Conservation (phyloP, 2,329 filamentous ascomycete genomes). For the Xylaria sp. region DNA sequence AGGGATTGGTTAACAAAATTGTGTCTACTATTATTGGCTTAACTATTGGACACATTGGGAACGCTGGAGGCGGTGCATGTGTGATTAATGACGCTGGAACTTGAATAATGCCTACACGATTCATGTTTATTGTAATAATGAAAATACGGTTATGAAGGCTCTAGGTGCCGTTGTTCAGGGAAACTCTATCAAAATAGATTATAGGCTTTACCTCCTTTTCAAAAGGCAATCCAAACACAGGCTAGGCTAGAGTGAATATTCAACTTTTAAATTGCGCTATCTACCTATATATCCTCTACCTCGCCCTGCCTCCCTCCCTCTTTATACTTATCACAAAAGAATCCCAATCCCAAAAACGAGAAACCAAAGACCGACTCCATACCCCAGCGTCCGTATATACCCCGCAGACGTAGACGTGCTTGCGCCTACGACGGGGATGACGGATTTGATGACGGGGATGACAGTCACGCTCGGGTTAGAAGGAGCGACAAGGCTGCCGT, state of each 20-base stretch:
- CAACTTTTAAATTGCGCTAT: neutral
- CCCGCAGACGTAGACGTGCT: conserved; percentile 4
- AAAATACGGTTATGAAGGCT: neutral
- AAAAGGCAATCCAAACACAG: neutral
- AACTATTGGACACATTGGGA: neutral
- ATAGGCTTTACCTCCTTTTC: neutral
- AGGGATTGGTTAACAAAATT: conserved; percentile 15
- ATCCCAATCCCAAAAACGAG: conserved; percentile 43
- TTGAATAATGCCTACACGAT: neutral
- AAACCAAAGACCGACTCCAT: conserved; percentile 43
- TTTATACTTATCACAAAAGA: conserved; percentile 38
- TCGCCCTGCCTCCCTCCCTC: too few species aligned
- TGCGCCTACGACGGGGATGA: conserved; percentile 28
- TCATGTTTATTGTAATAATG: conserved; percentile 5
- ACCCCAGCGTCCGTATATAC: conserved; percentile 31
- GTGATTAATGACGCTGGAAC: neutral
- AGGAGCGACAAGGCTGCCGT: too few species aligned
- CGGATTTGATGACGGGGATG: neutral
- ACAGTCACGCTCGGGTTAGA: neutral
- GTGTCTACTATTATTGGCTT: neutral
- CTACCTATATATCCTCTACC: neutral
- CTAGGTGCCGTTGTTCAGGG: neutral
- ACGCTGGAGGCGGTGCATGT: neutral
- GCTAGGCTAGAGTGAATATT: neutral
- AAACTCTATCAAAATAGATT: neutral